Conservation (phyloP, 2,329 filamentous ascomycete genomes). For the Magnaporthiopsis incrustans region DNA sequence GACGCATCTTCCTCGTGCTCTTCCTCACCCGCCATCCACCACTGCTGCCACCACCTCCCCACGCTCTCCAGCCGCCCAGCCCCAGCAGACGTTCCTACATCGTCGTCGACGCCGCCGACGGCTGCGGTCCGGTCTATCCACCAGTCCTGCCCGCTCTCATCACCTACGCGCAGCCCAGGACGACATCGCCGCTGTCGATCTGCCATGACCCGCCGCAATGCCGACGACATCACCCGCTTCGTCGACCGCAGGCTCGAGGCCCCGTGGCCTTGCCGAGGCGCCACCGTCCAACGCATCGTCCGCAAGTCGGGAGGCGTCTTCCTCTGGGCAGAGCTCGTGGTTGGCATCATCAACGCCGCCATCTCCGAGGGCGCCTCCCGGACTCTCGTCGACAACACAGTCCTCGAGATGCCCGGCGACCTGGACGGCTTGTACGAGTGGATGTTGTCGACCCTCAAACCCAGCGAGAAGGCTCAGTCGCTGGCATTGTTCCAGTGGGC, state of each 20-base stretch:
- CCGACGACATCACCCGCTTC: conserved; percentile 23
- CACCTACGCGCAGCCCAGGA: not conserved
- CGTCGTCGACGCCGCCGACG: conserved; percentile 19
- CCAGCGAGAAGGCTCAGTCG: conserved; percentile 20
- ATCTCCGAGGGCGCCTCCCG: conserved; percentile 24
- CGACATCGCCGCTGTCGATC: too few relatives aligned
- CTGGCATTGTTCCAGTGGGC: conserved; percentile 26
- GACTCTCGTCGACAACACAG: conserved; percentile 23
- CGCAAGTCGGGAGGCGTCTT: conserved; percentile 22
- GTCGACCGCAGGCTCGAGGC: conserved; percentile 22
- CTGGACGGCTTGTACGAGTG: conserved; percentile 26
- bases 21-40: conserved; percentile 26
- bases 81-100: conserved; percentile 18
- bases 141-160: not conserved
- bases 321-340: conserved; percentile 27
- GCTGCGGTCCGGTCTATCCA: too few relatives aligned
- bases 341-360: conserved; percentile 27
- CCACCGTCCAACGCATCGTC: conserved; percentile 19
- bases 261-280: conserved; percentile 23
- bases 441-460: conserved; percentile 24
- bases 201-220: conserved; percentile 22
- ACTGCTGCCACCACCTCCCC: conserved; percentile 14
- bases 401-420: conserved; percentile 22
- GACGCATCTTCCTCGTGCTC: conserved; percentile 18
- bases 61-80: too few relatives aligned